These are phyloP conservation scores for Penicillium pancosmium DNA, from an alignment of 495 filamentous ascomycete genomes.

Conservation along the genomic window DNA sequence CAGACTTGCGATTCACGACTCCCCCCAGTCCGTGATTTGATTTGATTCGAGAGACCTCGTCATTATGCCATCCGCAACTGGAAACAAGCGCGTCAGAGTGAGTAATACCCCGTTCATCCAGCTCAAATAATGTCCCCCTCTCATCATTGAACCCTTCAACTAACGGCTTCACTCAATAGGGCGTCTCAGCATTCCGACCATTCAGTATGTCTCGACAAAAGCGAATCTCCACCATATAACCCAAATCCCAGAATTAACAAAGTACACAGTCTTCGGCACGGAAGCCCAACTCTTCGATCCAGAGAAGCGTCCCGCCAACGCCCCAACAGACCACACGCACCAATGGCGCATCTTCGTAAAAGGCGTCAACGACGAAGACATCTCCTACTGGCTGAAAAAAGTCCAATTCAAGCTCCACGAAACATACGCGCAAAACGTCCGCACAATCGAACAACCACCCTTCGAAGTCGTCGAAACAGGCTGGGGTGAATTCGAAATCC, in stretches of 20 bases:
- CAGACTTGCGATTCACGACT: constrained; percentile 6
- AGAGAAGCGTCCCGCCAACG: constrained; percentile 60
- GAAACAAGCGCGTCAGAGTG: constrained; percentile 62
- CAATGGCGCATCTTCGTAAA: constrained; percentile 93
- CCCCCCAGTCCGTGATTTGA: background rate
- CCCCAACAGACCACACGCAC: constrained; percentile 82
- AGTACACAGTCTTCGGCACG: constrained; percentile 68
- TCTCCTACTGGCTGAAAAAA: constrained; percentile 94
- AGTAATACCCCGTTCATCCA: constrained; percentile 16
- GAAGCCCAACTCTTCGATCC: constrained; percentile 77
- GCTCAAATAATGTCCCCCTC: constrained; percentile 20
- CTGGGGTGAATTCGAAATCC: constrained; percentile 97
- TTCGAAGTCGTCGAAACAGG: constrained; percentile 91
- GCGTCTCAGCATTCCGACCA: constrained; percentile 72
- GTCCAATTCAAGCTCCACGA: constrained; percentile 98
- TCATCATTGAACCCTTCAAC: background rate
- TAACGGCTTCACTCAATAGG: constrained; percentile 41
- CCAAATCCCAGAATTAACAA: background rate
- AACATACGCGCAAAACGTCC: constrained; percentile 84
- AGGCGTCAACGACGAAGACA: constrained; percentile 80
- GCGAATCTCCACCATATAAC: background rate
- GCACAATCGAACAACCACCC: constrained; percentile 74
- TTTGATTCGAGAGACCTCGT: background rate
- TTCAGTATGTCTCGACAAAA: constrained; percentile 54
- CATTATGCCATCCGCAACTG: constrained; percentile 58